phyloP scores from a whole-genome alignment of 768 basidiomycete species.

The Termitomyces sp. region DNA sequence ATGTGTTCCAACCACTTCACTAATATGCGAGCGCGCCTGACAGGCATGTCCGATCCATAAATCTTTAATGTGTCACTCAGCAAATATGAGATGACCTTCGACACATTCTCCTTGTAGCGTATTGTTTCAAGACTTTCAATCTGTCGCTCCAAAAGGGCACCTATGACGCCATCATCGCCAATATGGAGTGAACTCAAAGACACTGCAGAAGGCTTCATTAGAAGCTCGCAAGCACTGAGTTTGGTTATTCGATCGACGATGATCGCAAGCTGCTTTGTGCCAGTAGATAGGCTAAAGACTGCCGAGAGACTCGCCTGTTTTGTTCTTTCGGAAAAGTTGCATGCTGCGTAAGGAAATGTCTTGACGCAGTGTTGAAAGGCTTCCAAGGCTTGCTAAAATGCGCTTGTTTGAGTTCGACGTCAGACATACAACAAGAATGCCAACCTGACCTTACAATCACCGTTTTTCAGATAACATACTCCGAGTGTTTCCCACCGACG shows the following conservation, averaged over 20 bases:
- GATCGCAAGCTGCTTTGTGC: slow-evolving; percentile 48
- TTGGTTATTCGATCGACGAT: slow-evolving; percentile 66
- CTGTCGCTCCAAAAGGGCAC: slow-evolving; percentile 60
- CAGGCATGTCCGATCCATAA: slow-evolving; percentile 47
- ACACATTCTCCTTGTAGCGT: slow-evolving; percentile 53
- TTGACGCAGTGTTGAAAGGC: slow-evolving; percentile 47
- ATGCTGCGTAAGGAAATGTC: slow-evolving; percentile 45
- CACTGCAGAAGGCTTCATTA: slow-evolving; percentile 43
- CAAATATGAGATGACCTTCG: slow-evolving; percentile 31
- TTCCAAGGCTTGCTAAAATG: slow-evolving; percentile 50
- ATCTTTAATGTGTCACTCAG: slow-evolving; percentile 42
- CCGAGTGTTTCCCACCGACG: slow-evolving; percentile 80
- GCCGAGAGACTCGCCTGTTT: slow-evolving; percentile 19
- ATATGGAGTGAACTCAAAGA: slow-evolving; percentile 32
- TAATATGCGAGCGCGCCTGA: slow-evolving; percentile 54
- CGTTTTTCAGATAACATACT: slow-evolving; percentile 71
- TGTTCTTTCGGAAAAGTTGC: slow-evolving; percentile 31
- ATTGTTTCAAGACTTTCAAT: slow-evolving; percentile 47
- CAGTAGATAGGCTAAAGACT: slow-evolving; percentile 35
- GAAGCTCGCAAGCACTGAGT: slow-evolving; percentile 60
- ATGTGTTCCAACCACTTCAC: slow-evolving; percentile 47
- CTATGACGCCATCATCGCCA: slow-evolving; percentile 30
- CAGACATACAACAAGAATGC: not conserved
- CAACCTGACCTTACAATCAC: slow-evolving; percentile 61
- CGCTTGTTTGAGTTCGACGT: slow-evolving; percentile 3